These are phyloP conservation scores for Schoenoplectus triqueter DNA, from an alignment of 202 grass and related monocot genomes.

Conservation along the genomic window DNA sequence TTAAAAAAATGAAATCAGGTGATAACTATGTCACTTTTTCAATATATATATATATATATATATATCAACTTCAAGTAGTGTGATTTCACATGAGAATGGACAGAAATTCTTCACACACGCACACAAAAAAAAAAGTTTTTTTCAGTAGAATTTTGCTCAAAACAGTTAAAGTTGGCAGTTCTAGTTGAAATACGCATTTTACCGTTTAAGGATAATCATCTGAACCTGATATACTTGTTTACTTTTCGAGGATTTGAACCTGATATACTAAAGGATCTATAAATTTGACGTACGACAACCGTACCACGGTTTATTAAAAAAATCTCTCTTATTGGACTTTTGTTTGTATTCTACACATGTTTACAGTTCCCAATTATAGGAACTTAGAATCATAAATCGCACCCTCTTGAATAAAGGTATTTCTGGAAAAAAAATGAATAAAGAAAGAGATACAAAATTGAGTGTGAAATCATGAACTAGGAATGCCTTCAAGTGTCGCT, in stretches of 20 bases:
- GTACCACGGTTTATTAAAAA: no score
- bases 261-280: background rate
- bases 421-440: constrained; percentile 10
- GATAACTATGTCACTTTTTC: no score
- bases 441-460: constrained; percentile 1
- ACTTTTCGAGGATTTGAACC: no score
- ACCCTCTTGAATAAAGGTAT: constrained; percentile 15
- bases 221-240: background rate
- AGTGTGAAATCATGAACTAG: constrained; percentile 45
- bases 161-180: background rate
- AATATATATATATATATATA: no score
- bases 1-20: no score
- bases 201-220: background rate
- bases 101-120: background rate
- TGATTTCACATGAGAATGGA: background rate
- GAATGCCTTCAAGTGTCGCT: constrained; percentile 63
- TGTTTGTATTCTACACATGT: no score
- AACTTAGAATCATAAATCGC: no score
- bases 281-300: background rate
- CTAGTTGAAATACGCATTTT: background rate
- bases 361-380: no score
- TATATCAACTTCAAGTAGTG: background rate
- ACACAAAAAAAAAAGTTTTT: background rate
- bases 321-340: no score
- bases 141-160: background rate